These are phyloP conservation scores for Acer negundo DNA, from an alignment of 345 rosid genomes.

Conservation along the genomic window DNA sequence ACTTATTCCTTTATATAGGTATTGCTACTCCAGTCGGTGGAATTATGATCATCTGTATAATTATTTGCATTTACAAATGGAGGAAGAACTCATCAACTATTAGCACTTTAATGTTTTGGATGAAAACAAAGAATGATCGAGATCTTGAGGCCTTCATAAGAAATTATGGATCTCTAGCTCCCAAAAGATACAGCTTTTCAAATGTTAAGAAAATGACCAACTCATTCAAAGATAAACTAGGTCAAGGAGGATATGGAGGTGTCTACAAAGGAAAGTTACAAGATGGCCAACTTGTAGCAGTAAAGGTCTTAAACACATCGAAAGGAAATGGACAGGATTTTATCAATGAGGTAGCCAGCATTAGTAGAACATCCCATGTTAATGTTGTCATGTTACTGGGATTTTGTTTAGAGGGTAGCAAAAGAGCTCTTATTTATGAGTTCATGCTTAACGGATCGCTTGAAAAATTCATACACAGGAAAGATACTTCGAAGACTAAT, in stretches of 20 bases:
- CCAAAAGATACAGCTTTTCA: slow-evolving; percentile 30
- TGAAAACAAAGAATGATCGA: background rate
- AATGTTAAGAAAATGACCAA: slow-evolving; percentile 35
- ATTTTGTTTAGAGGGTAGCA: slow-evolving; percentile 30
- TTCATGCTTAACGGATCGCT: slow-evolving; percentile 46
- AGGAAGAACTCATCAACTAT: background rate
- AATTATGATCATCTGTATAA: background rate
- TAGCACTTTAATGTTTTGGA: background rate
- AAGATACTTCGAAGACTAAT: background rate
- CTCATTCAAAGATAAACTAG: slow-evolving; percentile 33
- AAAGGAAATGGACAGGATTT: slow-evolving; percentile 47
- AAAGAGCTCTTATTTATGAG: slow-evolving; percentile 40
- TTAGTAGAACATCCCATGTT: slow-evolving; percentile 55
- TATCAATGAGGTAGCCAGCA: slow-evolving; percentile 48
- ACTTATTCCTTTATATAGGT: background rate
- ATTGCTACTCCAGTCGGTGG: background rate
- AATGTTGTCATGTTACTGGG: slow-evolving; percentile 31
- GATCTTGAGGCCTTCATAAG: slow-evolving; percentile 20
- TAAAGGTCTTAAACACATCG: slow-evolving; percentile 35
- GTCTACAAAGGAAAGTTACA: slow-evolving; percentile 33
- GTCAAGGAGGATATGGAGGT: slow-evolving; percentile 37
- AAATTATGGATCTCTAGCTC: slow-evolving; percentile 20
- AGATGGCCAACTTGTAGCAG: slow-evolving; percentile 36
- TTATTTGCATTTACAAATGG: background rate
- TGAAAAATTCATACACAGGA: slow-evolving; percentile 33